Conservation (phyloP, 805 yeast species). For the Metschnikowia noctiluminum region DNA sequence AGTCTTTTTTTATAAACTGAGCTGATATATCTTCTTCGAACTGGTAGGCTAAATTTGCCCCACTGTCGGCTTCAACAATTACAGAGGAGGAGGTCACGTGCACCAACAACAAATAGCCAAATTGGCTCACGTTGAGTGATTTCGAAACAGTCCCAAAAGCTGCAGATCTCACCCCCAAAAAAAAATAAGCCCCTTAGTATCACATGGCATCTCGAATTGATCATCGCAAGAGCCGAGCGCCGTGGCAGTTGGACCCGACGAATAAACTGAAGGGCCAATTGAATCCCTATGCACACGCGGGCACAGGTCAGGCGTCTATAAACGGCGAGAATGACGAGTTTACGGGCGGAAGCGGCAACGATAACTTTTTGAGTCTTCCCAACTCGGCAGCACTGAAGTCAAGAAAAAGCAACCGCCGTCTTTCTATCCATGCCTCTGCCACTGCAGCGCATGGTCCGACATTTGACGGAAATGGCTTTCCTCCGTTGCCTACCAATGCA, state of each 20-base stretch:
- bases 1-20: too few relatives aligned
- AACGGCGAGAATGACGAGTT: not conserved
- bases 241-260: slow-evolving; percentile 31
- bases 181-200: not conserved
- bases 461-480: slow-evolving; percentile 11
- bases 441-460: slow-evolving; percentile 8
- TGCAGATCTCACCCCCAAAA: too few relatives aligned
- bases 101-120: not conserved
- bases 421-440: slow-evolving; percentile 20
- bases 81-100: not conserved
- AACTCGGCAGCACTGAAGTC: slow-evolving; percentile 9
- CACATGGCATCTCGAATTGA: slow-evolving; percentile 33
- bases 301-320: not conserved
- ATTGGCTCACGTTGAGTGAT: too few relatives aligned
- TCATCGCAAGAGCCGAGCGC: slow-evolving; percentile 42
- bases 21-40: too few relatives aligned
- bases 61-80: too few relatives aligned
- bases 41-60: too few relatives aligned
- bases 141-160: too few relatives aligned
- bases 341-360: not conserved
- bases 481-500: slow-evolving; percentile 13
- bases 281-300: slow-evolving; percentile 13
- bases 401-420: slow-evolving; percentile 15
- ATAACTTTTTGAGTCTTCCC: slow-evolving; percentile 8
- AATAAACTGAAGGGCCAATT: slow-evolving; percentile 4